Percentiles rank a stretch among this genome's conserved stretches.
Evolutionary conservation across 2,329 filamentous ascomycete species (phyloP).

Genomic region (Aspergillus pseudoviridinutans): DNA sequence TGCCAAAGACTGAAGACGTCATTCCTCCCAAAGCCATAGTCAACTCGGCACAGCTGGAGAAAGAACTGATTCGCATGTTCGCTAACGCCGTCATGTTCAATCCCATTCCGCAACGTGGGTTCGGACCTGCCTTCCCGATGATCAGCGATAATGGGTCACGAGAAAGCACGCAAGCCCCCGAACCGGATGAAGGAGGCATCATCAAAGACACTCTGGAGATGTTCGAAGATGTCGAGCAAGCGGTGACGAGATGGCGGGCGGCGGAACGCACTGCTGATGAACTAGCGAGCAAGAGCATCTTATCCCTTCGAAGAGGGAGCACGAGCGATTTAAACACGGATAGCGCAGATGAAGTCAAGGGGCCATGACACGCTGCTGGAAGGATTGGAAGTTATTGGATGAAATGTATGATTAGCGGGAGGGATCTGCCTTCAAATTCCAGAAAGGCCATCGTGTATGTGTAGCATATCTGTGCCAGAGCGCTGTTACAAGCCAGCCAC

Average conservation of each 20-base stretch:
- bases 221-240: conserved; percentile 81
- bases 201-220: conserved; percentile 85
- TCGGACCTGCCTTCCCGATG: conserved; percentile 58
- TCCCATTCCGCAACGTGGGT: conserved; percentile 69
- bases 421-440: neutral
- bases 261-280: conserved; percentile 55
- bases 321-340: conserved; percentile 36
- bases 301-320: conserved; percentile 35
- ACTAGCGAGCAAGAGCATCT: conserved; percentile 33
- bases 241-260: conserved; percentile 70
- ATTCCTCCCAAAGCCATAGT: conserved; percentile 85
- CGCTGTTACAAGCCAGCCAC: neutral
- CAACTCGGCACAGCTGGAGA: conserved; percentile 87
- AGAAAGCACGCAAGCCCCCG: conserved; percentile 53
- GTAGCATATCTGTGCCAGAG: neutral
- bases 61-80: conserved; percentile 93
- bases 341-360: conserved; percentile 33
- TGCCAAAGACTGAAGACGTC: conserved; percentile 66
- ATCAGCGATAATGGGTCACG: conserved; percentile 39
- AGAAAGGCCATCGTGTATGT: neutral
- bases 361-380: conserved; percentile 20
- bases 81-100: conserved; percentile 99
- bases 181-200: conserved; percentile 76
- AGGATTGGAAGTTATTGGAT: conserved; percentile 15
- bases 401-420: conserved; percentile 15